phyloP scores from a whole-genome alignment of 768 basidiomycete species.

The Termitomyces sp. region DNA sequence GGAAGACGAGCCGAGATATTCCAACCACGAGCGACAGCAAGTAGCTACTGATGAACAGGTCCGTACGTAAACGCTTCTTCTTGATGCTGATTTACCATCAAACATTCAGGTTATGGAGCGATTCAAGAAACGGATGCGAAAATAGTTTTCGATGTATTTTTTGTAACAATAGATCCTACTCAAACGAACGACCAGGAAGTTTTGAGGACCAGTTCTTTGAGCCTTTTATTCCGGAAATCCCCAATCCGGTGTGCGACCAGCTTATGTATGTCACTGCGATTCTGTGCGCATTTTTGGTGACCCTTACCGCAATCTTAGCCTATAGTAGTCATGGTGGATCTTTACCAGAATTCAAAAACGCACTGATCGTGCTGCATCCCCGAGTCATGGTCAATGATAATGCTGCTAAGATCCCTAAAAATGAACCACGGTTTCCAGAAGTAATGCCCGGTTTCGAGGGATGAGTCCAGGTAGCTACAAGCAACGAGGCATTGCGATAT shows the following conservation, averaged over 20 bases:
- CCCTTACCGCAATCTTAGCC: background rate
- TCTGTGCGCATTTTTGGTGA: background rate
- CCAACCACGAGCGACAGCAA: conserved; percentile 54
- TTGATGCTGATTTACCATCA: background rate
- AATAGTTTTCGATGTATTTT: conserved; percentile 29
- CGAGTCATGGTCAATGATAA: background rate
- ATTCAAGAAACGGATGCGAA: conserved; percentile 95
- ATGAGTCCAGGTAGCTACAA: too few species aligned
- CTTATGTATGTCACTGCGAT: background rate
- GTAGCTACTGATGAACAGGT: conserved; percentile 92
- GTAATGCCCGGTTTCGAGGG: too few species aligned
- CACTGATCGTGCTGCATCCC: background rate
- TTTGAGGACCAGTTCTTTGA: background rate
- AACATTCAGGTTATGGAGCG: conserved; percentile 78
- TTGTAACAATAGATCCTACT: conserved; percentile 5
- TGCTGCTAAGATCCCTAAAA: background rate
- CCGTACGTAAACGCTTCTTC: conserved; percentile 17
- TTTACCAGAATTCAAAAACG: background rate
- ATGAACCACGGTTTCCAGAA: background rate
- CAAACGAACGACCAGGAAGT: background rate
- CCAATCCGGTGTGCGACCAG: background rate
- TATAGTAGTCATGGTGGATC: background rate
- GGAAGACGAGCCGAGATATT: conserved; percentile 40
- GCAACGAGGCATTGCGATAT: too few species aligned
- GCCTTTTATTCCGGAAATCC: background rate